Base-by-base conservation (phyloP, 345 rosid species). In the Leavenworthia alabamica region DNA sequence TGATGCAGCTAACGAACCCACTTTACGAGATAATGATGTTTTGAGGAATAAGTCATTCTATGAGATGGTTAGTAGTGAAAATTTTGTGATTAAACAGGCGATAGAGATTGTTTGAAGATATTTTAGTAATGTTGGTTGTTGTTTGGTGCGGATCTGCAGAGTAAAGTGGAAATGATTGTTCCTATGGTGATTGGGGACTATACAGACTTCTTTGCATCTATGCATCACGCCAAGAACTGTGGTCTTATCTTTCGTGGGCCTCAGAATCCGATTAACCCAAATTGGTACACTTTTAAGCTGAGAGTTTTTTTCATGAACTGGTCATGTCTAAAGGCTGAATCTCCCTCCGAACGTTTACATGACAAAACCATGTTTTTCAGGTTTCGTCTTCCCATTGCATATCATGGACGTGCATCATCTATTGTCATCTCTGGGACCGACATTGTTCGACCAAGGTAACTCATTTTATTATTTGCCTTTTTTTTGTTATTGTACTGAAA, bases 371-470 rank as follows among this genome's bases (percentile, higher is more conserved):
- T 23, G 4, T 47, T 73, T 58, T 75, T 36, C 80, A 93, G 97
- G 99, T 93, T 83, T 70, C 88, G 87, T 56, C 88, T 93, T 77
- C 99, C 99, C 37, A 85, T 85, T 66, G 98, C 98, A 36, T 92
- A 92, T 78, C 97, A 89, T 73, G 98, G 98, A 64, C 82, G 98
- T 32, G 95, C 91, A 41, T 92, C 98, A 56, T 89, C 98, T 59
- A 62, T 92, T 55, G 86, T 89, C 58, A 75, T 92, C 46, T 89
- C 98, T 19, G 98, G 97, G 80, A 92, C 97, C 26, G 80, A 85
- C 52, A 81, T 92, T 46, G 53, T 83, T 65, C 79, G 98, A 57
- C 98, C 98, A 22, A 83, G 94, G 97, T 89, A 20, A 48, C 65
- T 46, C 53, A 31, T 23, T 35, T 56, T 15, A 14, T 32, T 7